Evolutionary conservation across 306 rosid species (phyloP).

Genomic region (Sicyos edulis): DNA sequence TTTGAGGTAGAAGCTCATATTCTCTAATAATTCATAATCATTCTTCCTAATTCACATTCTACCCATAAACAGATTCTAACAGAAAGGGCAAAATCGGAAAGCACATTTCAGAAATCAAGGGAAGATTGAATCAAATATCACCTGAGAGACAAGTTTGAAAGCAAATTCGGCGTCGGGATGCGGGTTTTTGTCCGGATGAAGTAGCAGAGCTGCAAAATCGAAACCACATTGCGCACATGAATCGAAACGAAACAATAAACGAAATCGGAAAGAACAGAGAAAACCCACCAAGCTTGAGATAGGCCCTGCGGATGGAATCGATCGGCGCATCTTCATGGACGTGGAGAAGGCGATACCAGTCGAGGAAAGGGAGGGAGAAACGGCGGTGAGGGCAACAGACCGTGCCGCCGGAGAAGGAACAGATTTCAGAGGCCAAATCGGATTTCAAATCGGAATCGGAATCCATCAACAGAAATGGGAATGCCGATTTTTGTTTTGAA

Average conservation of each 20-base stretch:
- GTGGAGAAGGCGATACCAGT: constrained; percentile 88
- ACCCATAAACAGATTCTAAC: neutral
- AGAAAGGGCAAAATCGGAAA: neutral
- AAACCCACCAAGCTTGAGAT: constrained; percentile 80
- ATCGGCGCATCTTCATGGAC: constrained; percentile 64
- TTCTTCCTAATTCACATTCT: too few relatives aligned
- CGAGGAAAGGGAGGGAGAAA: constrained; percentile 41
- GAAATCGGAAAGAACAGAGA: neutral
- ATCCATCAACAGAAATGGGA: constrained; percentile 19
- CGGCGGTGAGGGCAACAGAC: constrained; percentile 52
- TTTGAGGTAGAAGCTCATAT: too few relatives aligned
- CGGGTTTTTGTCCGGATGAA: constrained; percentile 91
- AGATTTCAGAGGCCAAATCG: constrained; percentile 59
- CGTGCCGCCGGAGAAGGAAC: constrained; percentile 51
- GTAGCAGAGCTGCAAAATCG: constrained; percentile 63
- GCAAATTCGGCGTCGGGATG: constrained; percentile 86
- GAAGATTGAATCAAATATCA: constrained; percentile 25
- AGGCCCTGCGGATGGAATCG: constrained; percentile 55
- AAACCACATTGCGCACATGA: neutral
- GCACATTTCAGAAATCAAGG: neutral
- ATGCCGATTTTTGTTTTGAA: neutral
- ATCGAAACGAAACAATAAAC: neutral
- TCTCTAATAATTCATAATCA: too few relatives aligned
- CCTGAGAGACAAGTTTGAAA: constrained; percentile 88
- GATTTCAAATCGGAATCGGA: constrained; percentile 56